Conservation (phyloP, 164 flowering plant species). For the Vitis cinerea region DNA sequence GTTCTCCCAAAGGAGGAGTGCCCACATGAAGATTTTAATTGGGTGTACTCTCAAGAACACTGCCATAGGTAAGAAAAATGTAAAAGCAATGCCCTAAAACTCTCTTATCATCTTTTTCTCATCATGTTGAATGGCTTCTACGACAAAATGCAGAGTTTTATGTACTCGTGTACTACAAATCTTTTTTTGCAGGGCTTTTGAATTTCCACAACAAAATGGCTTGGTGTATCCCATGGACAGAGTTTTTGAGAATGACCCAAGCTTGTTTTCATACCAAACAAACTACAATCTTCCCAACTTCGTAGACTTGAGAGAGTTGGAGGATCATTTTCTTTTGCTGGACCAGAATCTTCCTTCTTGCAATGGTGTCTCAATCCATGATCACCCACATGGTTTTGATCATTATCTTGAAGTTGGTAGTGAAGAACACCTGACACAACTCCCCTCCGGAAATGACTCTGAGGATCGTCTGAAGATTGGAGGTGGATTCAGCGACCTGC, state of each 20-base stretch:
- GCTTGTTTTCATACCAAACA: not conserved
- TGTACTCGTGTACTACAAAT: no score
- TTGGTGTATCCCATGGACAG: not conserved
- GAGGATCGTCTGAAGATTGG: not conserved
- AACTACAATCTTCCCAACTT: not conserved
- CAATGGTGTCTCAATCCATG: no score
- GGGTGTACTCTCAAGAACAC: not conserved
- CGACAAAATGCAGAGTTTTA: not conserved
- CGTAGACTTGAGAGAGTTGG: no score
- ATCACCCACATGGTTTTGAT: not conserved
- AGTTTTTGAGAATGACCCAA: not conserved
- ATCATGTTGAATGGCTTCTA: not conserved
- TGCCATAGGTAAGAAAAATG: no score
- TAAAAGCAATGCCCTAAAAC: no score
- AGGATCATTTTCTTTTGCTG: no score
- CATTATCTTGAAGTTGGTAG: not conserved
- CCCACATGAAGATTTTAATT: not conserved
- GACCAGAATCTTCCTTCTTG: no score
- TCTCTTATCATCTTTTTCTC: not conserved
- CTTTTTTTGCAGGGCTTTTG: conserved; percentile 11
- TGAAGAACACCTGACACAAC: not conserved
- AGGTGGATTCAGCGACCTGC: not conserved
- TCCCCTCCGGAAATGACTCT: not conserved
- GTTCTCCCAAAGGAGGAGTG: not conserved
- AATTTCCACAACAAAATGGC: not conserved